Base-by-base conservation (phyloP, 2,329 filamentous ascomycete genomes). In the Arthrobotrys musiformis region DNA sequence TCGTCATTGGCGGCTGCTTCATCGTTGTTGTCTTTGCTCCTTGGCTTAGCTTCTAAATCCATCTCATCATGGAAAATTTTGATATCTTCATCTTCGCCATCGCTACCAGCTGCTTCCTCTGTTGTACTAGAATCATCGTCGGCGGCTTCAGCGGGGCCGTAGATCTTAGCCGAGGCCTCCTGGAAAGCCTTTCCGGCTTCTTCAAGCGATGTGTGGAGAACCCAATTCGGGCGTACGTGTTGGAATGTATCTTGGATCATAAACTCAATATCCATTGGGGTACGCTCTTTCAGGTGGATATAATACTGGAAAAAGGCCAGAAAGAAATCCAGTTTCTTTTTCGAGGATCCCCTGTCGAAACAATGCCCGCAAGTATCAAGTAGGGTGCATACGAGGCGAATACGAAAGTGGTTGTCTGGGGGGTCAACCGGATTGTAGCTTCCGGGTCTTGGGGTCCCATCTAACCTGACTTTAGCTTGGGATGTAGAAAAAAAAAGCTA, bases 311-410 rank as follows among this genome's bases (percentile, higher is more conserved):
- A 93, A 84, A 98, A 98, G 0, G 92, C 94, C 77, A 99, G 86
- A 84, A 98, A 99, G 83, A 97, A 98, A 82, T 99, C 95, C 8
- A 99, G 88, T 84, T 98, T 99, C 86, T 98, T 98, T 83, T 94
- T 96, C 1, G 94, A 92, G 48, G 91, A 90, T 6, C 96, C 95
- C 81, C 94, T 91, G 83, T 95, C 95, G 81, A 97, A 99, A 85
- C 94, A 99, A 83, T 96, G 91, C 67, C 96, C 95, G 80, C 94
- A 98, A 0, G 94, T 97, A 84, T 99, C 96, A 3, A 99, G 87
- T 58, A 99, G 87, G 13, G 91, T 96, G 79, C 93, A 92, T 30
- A 96, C 90, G 37, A 99, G 87, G 9, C 95, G 93, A 81, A 98
- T 94, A 63, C 95, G 92, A 84, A 99, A 99, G 84, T 92, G 98